phyloP scores from a whole-genome alignment of 305 asterid species.

The Fraxinus dipetala region DNA sequence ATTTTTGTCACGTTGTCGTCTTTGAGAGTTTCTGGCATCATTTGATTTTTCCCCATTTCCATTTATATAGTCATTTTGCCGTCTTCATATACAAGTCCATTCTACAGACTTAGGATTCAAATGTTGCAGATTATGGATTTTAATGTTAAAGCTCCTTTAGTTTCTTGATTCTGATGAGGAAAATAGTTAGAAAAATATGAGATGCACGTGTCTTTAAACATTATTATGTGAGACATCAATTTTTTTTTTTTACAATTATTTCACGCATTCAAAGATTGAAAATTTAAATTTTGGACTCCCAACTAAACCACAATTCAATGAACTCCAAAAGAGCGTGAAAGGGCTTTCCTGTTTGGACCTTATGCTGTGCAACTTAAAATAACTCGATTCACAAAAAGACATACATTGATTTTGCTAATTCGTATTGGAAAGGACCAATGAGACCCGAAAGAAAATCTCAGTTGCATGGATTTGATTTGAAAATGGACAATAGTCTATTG shows the following conservation, averaged over 20 bases:
- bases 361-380: neutral
- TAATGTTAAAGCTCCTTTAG: neutral
- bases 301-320: too few species aligned
- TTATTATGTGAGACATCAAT: neutral
- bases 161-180: neutral
- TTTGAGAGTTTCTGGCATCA: slow-evolving; percentile 57
- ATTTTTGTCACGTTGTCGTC: slow-evolving; percentile 70
- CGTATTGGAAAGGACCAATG: neutral
- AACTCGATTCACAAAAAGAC: neutral
- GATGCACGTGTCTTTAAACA: neutral
- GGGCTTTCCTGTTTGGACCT: neutral
- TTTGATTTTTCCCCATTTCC: slow-evolving; percentile 23
- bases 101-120: neutral
- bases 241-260: neutral
- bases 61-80: neutral
- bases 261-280: neutral
- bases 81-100: neutral
- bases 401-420: neutral
- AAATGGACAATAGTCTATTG: neutral
- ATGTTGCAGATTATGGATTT: neutral
- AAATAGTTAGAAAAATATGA: neutral
- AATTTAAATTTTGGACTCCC: neutral
- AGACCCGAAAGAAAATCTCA: neutral
- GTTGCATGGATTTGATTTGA: neutral
- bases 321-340: neutral